Percentiles rank a stretch among this genome's conserved stretches.
Evolutionary conservation across 331 rosid genomes (phyloP).

Genomic region (Malus hybrid): DNA sequence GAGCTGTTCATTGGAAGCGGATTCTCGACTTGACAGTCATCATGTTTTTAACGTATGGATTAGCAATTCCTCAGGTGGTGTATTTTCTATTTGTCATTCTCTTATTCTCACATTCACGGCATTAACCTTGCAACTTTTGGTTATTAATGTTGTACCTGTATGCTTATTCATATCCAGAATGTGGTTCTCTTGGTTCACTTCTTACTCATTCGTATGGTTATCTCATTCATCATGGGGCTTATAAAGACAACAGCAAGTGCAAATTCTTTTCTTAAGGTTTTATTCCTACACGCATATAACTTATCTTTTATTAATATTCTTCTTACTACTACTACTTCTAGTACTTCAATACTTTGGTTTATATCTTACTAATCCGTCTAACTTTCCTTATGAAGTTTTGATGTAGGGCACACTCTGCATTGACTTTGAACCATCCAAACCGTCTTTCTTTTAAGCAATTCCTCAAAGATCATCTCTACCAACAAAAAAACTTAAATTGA

Average conservation of each 20-base stretch:
- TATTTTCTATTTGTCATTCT: conserved; percentile 12
- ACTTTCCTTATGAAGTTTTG: too few species aligned
- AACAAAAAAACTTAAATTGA: too few species aligned
- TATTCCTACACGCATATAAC: neutral
- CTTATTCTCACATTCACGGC: neutral
- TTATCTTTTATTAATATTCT: neutral
- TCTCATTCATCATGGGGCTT: conserved; percentile 91
- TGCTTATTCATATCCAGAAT: conserved; percentile 41
- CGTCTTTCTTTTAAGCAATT: too few species aligned
- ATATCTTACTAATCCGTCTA: too few species aligned
- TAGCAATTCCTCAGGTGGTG: conserved; percentile 82
- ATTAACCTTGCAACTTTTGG: neutral
- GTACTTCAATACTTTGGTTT: neutral
- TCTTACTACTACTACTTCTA: neutral
- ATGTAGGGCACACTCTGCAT: too few species aligned
- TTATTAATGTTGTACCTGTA: neutral
- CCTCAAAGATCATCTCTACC: too few species aligned
- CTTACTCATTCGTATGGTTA: conserved; percentile 79
- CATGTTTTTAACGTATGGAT: conserved; percentile 78
- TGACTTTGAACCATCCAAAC: too few species aligned
- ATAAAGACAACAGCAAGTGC: conserved; percentile 52
- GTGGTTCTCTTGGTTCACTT: conserved; percentile 84
- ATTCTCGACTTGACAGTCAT: conserved; percentile 41
- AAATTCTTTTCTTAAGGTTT: conserved; percentile 88
- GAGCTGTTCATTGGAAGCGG: conserved; percentile 87